These are phyloP conservation scores for Triadica sebifera DNA, from an alignment of 345 rosid genomes.

Conservation along the genomic window DNA sequence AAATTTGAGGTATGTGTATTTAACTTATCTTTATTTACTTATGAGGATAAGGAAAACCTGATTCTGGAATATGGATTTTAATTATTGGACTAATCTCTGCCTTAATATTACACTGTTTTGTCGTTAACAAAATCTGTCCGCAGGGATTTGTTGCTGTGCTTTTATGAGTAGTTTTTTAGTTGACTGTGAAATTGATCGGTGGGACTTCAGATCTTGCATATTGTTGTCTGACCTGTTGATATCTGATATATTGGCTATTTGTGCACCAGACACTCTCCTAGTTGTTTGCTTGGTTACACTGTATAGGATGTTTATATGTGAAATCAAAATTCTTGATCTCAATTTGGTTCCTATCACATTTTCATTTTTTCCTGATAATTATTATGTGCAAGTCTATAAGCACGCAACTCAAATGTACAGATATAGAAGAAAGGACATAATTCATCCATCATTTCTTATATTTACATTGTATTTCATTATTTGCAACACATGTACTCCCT, in stretches of 20 bases:
- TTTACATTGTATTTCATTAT: not conserved
- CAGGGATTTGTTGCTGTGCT: not conserved
- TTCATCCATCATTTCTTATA: not conserved
- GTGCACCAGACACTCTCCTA: not conserved
- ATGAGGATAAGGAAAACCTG: not conserved
- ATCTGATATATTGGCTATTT: not conserved
- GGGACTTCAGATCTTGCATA: not conserved
- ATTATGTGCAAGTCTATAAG: too few species aligned
- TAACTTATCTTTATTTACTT: not conserved
- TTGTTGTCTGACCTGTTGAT: not conserved
- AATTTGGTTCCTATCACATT: not conserved
- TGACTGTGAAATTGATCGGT: not conserved
- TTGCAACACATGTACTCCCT: not conserved
- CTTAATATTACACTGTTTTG: not conserved
- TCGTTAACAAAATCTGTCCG: not conserved
- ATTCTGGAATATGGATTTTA: not conserved
- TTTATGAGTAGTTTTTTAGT: not conserved
- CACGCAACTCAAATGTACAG: not conserved
- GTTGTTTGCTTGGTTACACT: not conserved
- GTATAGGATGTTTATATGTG: not conserved
- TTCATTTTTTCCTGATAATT: not conserved
- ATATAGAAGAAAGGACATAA: not conserved
- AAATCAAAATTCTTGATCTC: not conserved
- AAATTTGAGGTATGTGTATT: conserved; percentile 58
- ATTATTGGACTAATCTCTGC: not conserved